Percentiles rank a stretch among this genome's conserved stretches.
Evolutionary conservation across 768 basidiomycete species (phyloP).

Genomic region (Cyclocybe cylindracea): DNA sequence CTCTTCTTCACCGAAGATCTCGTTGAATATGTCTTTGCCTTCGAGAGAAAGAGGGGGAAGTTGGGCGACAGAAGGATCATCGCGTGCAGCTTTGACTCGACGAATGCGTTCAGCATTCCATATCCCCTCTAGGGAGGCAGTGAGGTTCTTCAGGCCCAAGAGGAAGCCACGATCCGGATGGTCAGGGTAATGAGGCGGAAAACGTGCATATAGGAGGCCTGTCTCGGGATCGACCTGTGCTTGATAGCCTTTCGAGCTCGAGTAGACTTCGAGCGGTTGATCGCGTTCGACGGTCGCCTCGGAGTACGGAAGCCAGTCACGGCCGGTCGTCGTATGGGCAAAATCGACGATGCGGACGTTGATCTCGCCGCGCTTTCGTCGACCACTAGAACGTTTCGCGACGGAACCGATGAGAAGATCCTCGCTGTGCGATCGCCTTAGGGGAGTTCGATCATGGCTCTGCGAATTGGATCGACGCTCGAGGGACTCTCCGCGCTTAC

Average conservation of each 20-base stretch:
- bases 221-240: conserved; percentile 81
- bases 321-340: conserved; percentile 96
- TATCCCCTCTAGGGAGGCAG: conserved; percentile 74
- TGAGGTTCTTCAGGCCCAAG: conserved; percentile 83
- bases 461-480: conserved; percentile 57
- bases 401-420: conserved; percentile 72
- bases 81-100: conserved; percentile 62
- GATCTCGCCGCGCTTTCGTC: conserved; percentile 84
- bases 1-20: conserved; percentile 67
- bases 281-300: conserved; percentile 37
- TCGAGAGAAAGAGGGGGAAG: conserved; percentile 68
- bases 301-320: conserved; percentile 79
- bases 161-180: conserved; percentile 94
- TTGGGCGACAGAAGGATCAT: conserved; percentile 52
- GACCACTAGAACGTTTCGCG: conserved; percentile 61
- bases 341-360: conserved; percentile 98
- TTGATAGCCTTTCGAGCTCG: conserved; percentile 74
- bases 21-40: conserved; percentile 79
- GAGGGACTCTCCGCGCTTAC: conserved; percentile 77
- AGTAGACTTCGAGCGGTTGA: conserved; percentile 45
- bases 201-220: conserved; percentile 86
- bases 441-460: conserved; percentile 42
- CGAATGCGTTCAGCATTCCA: conserved; percentile 85
- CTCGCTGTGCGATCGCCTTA: conserved; percentile 81
- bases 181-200: conserved; percentile 89